phyloP scores from a whole-genome alignment of 352 stramenopile genomes.

The Phytophthora crassamura region DNA sequence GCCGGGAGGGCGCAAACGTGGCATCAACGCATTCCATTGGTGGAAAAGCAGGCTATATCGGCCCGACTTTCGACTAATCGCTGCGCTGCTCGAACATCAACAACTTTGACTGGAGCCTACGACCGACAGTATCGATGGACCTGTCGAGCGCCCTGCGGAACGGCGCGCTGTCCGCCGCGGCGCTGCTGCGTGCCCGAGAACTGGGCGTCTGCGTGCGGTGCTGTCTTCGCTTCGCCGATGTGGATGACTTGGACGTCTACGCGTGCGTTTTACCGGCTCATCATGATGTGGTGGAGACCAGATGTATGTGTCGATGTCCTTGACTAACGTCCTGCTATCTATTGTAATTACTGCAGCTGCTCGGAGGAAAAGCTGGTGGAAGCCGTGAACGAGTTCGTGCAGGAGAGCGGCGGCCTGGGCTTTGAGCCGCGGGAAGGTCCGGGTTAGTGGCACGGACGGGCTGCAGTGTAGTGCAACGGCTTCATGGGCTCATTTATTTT shows the following conservation, averaged over 20 bases:
- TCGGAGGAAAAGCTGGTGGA: slow-evolving; percentile 42
- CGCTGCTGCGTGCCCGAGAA: slow-evolving; percentile 18
- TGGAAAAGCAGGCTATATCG: slow-evolving; percentile 11
- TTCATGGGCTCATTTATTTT: neutral
- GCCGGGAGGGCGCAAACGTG: slow-evolving; percentile 25
- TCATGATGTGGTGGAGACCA: slow-evolving; percentile 15
- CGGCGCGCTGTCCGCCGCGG: slow-evolving; percentile 40
- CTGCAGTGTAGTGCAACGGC: neutral
- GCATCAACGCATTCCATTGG: slow-evolving; percentile 22
- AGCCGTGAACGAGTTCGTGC: slow-evolving; percentile 28
- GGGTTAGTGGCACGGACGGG: slow-evolving; percentile 18
- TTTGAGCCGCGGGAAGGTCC: slow-evolving; percentile 28
- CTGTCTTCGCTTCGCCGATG: slow-evolving; percentile 64
- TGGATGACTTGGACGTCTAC: slow-evolving; percentile 59
- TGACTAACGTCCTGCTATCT: slow-evolving; percentile 8
- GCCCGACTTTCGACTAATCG: slow-evolving; percentile 24
- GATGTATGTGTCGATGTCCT: slow-evolving; percentile 2
- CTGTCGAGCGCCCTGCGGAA: slow-evolving; percentile 24
- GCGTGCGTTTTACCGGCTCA: slow-evolving; percentile 42
- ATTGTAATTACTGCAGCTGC: slow-evolving; percentile 15
- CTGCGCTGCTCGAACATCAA: slow-evolving; percentile 11
- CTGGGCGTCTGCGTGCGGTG: slow-evolving; percentile 69
- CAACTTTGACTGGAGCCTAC: slow-evolving; percentile 17
- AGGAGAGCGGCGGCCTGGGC: slow-evolving; percentile 27
- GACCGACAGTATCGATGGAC: slow-evolving; percentile 28